Conservation (phyloP, 441 rosid genomes). For the Aleurites moluccanus region DNA sequence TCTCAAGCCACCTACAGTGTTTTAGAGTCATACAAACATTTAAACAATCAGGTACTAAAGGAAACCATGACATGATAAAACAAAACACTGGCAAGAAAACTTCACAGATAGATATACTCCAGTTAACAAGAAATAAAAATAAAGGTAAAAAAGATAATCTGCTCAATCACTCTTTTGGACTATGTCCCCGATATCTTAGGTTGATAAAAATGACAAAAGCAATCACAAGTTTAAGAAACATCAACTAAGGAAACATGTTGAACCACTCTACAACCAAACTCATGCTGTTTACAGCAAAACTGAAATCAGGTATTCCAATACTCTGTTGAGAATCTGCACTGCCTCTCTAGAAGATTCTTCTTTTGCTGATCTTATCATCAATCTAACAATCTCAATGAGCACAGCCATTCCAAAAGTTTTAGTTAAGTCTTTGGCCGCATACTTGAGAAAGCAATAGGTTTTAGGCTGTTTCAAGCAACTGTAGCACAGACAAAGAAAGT, state of each 20-base stretch:
- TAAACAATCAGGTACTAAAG: neutral
- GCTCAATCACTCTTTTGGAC: neutral
- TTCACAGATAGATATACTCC: neutral
- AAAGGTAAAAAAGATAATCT: neutral
- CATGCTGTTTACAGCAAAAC: neutral
- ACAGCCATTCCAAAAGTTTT: neutral
- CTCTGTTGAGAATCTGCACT: neutral
- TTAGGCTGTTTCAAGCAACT: neutral
- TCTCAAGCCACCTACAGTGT: constrained; percentile 86
- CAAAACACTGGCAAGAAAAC: neutral
- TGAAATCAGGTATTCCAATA: neutral
- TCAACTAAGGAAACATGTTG: neutral
- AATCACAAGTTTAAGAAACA: neutral
- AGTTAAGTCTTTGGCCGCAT: too few relatives aligned
- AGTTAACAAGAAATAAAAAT: neutral
- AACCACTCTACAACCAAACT: neutral
- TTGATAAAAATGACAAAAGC: neutral
- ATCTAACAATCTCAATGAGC: neutral
- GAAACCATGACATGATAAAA: neutral
- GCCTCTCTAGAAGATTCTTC: neutral
- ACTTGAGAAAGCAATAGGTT: neutral
- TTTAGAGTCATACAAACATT: constrained; percentile 5
- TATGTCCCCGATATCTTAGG: neutral
- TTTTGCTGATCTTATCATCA: neutral
- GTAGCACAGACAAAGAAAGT: neutral